Conservation (phyloP, 2,329 filamentous ascomycete species). For the Colletotrichum phormii region DNA sequence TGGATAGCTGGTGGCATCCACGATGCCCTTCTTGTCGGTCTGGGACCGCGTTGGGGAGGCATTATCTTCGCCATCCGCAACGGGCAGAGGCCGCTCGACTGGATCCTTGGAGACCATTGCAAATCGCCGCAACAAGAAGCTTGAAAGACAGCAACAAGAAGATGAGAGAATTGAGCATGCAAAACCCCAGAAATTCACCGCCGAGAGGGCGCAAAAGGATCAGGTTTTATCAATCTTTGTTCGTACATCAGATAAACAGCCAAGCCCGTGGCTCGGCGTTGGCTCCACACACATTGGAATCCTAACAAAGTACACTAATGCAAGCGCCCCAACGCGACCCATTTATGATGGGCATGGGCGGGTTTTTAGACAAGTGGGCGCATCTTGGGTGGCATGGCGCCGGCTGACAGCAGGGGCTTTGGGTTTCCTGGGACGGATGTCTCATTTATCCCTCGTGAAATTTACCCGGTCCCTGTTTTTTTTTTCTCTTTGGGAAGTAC, state of each 20-base stretch:
- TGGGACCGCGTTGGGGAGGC: background rate
- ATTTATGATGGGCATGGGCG: background rate
- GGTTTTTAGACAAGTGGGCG: background rate
- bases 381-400: background rate
- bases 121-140: background rate
- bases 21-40: constrained; percentile 19
- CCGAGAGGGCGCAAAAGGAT: background rate
- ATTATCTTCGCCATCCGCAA: background rate
- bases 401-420: background rate
- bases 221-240: background rate
- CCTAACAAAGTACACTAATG: background rate
- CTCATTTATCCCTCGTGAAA: background rate
- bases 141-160: background rate
- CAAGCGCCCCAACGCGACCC: background rate
- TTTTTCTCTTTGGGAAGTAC: too few species aligned
- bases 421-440: background rate
- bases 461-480: background rate
- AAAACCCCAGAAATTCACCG: background rate
- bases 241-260: background rate
- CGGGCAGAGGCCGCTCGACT: background rate
- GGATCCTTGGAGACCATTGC: background rate
- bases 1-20: background rate
- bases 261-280: background rate
- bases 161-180: background rate
- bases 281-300: background rate